phyloP scores from a whole-genome alignment of 805 yeast species.

The Yamadazyma endophytica region DNA sequence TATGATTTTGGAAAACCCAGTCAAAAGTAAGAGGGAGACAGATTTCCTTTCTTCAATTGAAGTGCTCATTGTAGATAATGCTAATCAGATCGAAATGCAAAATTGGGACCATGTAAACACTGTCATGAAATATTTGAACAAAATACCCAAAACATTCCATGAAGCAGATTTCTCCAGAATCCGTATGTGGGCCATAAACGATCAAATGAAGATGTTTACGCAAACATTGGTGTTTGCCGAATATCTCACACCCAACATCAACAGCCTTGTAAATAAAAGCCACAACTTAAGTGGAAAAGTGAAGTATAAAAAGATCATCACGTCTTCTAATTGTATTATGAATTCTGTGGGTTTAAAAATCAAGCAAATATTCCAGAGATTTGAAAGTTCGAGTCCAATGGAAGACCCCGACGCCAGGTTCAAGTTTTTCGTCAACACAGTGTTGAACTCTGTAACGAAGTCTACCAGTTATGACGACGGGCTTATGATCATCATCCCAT shows the following conservation, averaged over 20 bases:
- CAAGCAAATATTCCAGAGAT: conserved; percentile 67
- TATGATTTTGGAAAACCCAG: conserved; percentile 65
- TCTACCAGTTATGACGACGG: conserved; percentile 67
- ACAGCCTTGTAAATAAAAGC: conserved; percentile 51
- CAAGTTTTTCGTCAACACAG: conserved; percentile 69
- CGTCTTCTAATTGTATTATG: conserved; percentile 51
- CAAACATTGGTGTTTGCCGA: conserved; percentile 79
- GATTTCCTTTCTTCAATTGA: conserved; percentile 92
- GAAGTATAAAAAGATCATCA: conserved; percentile 47
- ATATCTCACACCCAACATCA: conserved; percentile 76
- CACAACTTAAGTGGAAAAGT: conserved; percentile 58
- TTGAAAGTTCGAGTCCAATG: conserved; percentile 50
- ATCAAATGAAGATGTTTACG: conserved; percentile 65
- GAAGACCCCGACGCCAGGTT: conserved; percentile 82
- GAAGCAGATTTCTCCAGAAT: conserved; percentile 90
- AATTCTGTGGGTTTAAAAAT: conserved; percentile 62
- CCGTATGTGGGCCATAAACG: conserved; percentile 89
- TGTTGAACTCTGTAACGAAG: conserved; percentile 68
- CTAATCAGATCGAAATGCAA: conserved; percentile 86
- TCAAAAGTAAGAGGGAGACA: conserved; percentile 54
- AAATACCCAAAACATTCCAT: conserved; percentile 69
- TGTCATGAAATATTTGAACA: conserved; percentile 63
- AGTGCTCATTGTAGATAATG: conserved; percentile 71
- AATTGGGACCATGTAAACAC: conserved; percentile 82
- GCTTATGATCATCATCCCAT: conserved; percentile 74